Evolutionary conservation across 163 green algal species (phyloP), one percentile per base, ranked within the genome.

Genomic region (Scenedesmus sp.): DNA sequence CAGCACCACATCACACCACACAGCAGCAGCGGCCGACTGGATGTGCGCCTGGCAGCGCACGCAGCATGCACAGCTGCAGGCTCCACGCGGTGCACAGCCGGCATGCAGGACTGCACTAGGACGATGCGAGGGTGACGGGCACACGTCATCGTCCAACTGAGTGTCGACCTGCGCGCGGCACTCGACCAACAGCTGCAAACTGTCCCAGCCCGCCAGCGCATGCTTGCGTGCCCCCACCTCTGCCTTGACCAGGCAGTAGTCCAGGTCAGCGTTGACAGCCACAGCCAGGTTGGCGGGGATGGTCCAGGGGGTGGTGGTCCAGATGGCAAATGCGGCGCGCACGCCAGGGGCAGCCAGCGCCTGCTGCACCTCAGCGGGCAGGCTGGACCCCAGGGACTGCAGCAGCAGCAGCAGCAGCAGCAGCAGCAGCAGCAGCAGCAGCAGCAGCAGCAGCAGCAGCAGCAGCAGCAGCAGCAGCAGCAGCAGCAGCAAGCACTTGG

Each of bases 241-340:
- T 26, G 94, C 89, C 91, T 98, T 93, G 33, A 98, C 96, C 22
- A 99, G 91, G 10, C 93, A 93, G 94, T 99, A 99, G 53, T 98
- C 92, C 85, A 99, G 95, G 80, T 96, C 89, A n/a, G 91, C 96
- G 91, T 99, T 99, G 46, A 99, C 95, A 0, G 97, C 98, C 65
- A 99, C 98, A 12, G 98, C 98, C 90, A 98, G 93, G 95, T 99
- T 99, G 89, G 97, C 98, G 20, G 98, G 98, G 61, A 99, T 98
- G 40, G 98, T 99, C 98, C 98, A 99, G 44, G 98, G 98, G 26
- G 87, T 91, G 6, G 87, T 91, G 22, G 98, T 99, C 98, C 98
- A 99, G 68, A 99, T 97, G 24, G 97, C 97, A 86, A 99, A 94
- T 20, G 90, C 89, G 5, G 96, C 95, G 15, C 95, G 81, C 40